These are phyloP conservation scores for Scopulariopsis brevicaulis DNA, from an alignment of 2,329 filamentous ascomycete species.

Conservation along the genomic window DNA sequence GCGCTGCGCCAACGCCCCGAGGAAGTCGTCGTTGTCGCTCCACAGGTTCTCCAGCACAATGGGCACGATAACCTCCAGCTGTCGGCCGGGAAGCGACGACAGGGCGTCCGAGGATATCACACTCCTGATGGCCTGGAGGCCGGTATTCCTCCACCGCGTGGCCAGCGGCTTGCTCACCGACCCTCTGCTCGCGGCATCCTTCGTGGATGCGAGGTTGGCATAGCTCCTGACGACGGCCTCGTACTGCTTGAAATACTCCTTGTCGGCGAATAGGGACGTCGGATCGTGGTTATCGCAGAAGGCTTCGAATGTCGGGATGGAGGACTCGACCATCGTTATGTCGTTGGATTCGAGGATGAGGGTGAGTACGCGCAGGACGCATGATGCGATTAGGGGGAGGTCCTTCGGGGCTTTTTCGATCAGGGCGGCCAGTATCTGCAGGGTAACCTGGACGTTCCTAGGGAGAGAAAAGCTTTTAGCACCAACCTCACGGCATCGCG, in stretches of 20 bases:
- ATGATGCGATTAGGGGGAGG: constrained; percentile 75
- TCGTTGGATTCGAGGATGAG: constrained; percentile 77
- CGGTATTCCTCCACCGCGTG: constrained; percentile 66
- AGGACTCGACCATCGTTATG: constrained; percentile 87
- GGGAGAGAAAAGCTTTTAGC: not conserved
- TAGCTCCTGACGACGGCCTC: constrained; percentile 73
- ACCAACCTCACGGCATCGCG: not conserved
- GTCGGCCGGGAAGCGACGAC: constrained; percentile 61
- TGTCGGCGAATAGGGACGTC: constrained; percentile 74
- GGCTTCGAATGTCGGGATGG: constrained; percentile 72
- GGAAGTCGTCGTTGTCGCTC: constrained; percentile 57
- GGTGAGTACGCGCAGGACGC: constrained; percentile 74
- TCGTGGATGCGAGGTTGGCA: constrained; percentile 64
- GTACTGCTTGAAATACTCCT: constrained; percentile 72
- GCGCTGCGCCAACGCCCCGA: constrained; percentile 57
- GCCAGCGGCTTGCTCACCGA: constrained; percentile 59
- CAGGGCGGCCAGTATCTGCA: constrained; percentile 82
- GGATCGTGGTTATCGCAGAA: constrained; percentile 86
- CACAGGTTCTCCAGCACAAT: constrained; percentile 81
- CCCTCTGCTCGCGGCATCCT: constrained; percentile 36
- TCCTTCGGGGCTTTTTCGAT: constrained; percentile 91
- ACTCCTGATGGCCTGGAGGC: constrained; percentile 68
- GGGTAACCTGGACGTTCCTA: constrained; percentile 87
- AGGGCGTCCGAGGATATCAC: constrained; percentile 72
- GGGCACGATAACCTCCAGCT: constrained; percentile 69